Evolutionary conservation across 805 yeast genomes (phyloP), one percentile per base, ranked within the genome.

Genomic region (Geotrichum ghanense): DNA sequence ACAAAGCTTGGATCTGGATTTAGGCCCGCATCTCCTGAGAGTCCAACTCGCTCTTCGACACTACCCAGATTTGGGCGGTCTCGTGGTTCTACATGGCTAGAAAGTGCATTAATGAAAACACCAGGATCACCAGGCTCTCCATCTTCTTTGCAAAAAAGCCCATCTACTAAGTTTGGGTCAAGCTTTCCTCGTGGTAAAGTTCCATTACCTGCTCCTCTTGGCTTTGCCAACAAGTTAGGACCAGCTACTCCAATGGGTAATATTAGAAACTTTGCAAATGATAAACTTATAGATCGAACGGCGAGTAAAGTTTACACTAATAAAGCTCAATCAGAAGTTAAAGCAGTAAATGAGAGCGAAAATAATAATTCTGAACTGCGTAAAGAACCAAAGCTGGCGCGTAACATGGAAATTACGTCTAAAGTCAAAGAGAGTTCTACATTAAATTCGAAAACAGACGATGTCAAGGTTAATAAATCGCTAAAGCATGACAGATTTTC

Each of bases 31-130:
- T 31, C 37, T 12, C 37, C 37, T n/a, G 37, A 31, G 37, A 31
- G 37, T 31, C 37, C 37, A 6, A n/a, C 37, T 6, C 12, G 37
- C 6, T 31, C 37, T 31, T 31, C 37, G 5, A 31, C 37, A 5
- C 12, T 31, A 5, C 37, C 37, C 16, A 16, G 37, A 31, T 31
- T 16, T 16, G 37, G 37, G 10, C 12, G 37, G 16, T 16, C 19
- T n/a, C 5, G 37, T 6, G n/a, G n/a, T n/a, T 53, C 58, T 3
- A 31, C 37, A 16, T 39, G 42, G 42, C 42, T 39, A 10, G 42
- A 57, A 43, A 56, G 58, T 41, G 61, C 61, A 4, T 45, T 57
- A 25, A 50, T 46, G 44, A 51, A 51, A 43, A 31, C 37, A 5
- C 37, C 37, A n/a, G 37, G 37, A 9, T 31, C 37, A 31, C 37